Evolutionary conservation across 345 rosid species (phyloP).

Genomic region (Bretschneidera sinensis): DNA sequence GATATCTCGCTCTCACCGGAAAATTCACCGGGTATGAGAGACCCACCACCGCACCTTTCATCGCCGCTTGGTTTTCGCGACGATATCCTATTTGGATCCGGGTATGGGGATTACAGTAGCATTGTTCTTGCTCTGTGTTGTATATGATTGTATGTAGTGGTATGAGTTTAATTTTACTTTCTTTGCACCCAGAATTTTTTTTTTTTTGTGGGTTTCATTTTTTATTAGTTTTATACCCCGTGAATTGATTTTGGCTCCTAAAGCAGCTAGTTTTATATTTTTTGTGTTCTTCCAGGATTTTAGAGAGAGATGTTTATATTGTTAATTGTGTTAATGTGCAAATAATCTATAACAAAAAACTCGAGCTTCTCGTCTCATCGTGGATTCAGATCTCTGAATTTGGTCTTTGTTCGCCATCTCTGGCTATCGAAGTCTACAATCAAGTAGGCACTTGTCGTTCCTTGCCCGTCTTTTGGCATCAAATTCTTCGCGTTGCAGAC

Average conservation of each 20-base stretch:
- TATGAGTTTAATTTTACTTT: conserved; percentile 35
- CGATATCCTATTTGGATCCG: conserved; percentile 33
- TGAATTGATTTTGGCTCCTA: conserved; percentile 39
- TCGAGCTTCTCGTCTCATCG: conserved; percentile 86
- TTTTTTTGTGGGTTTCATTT: conserved; percentile 7
- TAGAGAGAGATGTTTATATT: not conserved
- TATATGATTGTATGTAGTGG: conserved; percentile 54
- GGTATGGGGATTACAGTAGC: conserved; percentile 18
- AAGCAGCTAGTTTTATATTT: conserved; percentile 22
- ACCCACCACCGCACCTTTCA: conserved; percentile 33
- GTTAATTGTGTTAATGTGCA: conserved; percentile 14
- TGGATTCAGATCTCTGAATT: conserved; percentile 77
- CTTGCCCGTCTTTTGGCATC: conserved; percentile 95
- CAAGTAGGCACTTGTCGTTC: conserved; percentile 83
- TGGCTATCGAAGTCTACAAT: conserved; percentile 81
- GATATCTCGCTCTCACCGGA: conserved; percentile 42
- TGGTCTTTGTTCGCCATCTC: conserved; percentile 73
- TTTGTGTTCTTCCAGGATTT: not conserved
- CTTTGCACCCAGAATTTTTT: conserved; percentile 10
- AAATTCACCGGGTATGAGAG: conserved; percentile 29
- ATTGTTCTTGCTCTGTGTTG: conserved; percentile 31
- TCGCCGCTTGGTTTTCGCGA: conserved; percentile 48
- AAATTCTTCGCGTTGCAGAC: conserved; percentile 74
- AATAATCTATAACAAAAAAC: conserved; percentile 45
- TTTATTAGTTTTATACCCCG: conserved; percentile 16